Conservation (phyloP, 2,329 filamentous ascomycete species). For the Cytospora chrysosperma region DNA sequence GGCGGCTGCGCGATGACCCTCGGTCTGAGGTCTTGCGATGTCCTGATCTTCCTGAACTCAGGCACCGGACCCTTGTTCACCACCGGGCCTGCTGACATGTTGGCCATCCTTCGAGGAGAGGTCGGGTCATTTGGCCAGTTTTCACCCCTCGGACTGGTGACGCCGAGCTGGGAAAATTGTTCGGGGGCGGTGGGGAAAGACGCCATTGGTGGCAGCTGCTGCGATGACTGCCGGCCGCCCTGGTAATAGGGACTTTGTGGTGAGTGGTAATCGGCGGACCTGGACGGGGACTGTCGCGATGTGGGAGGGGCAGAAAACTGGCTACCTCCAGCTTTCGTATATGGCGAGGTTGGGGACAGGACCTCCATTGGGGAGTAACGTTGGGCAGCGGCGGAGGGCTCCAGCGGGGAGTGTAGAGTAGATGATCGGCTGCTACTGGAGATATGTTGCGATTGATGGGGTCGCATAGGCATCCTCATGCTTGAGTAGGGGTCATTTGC, state of each 20-base stretch:
- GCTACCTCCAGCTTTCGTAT: constrained; percentile 56
- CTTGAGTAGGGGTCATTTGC: constrained; percentile 76
- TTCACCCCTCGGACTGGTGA: constrained; percentile 67
- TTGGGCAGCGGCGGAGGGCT: constrained; percentile 80
- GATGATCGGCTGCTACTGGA: constrained; percentile 49
- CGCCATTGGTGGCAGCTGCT: constrained; percentile 73
- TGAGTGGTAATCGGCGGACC: constrained; percentile 60
- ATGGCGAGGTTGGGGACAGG: constrained; percentile 76
- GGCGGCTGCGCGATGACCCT: constrained; percentile 84
- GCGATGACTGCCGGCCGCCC: constrained; percentile 50
- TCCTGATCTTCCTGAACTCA: constrained; percentile 79
- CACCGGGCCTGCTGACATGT: constrained; percentile 43
- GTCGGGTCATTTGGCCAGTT: constrained; percentile 51
- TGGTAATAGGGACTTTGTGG: constrained; percentile 41
- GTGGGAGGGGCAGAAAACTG: constrained; percentile 53
- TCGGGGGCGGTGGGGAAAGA: constrained; percentile 68
- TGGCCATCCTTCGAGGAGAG: constrained; percentile 55
- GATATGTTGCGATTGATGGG: constrained; percentile 73
- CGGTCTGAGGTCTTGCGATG: constrained; percentile 72
- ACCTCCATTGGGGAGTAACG: constrained; percentile 96
- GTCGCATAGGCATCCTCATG: constrained; percentile 81
- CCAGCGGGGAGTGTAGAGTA: constrained; percentile 71
- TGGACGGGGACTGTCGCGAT: constrained; percentile 76
- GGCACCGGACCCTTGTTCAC: constrained; percentile 70
- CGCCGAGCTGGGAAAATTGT: constrained; percentile 67